Evolutionary conservation across 2,329 filamentous ascomycete genomes (phyloP), one percentile per base, ranked within the genome.

Genomic region (Basipetospora chlamydospora): DNA sequence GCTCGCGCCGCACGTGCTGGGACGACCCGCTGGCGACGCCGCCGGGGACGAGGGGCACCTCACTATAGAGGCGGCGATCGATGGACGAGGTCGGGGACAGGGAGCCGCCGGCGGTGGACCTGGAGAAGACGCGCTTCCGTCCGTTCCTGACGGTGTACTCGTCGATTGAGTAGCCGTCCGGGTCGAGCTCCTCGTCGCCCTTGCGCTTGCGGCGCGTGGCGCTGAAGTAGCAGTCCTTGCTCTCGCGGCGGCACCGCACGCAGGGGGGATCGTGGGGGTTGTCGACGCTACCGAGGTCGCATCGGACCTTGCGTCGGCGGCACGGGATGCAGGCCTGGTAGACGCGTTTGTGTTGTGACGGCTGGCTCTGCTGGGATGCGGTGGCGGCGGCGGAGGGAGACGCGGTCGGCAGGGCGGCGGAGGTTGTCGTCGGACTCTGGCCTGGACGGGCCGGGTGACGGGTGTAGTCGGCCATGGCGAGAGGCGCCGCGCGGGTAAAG

Each of bases 151-250:
- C 53, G 40, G 80, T 73, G 53, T 83, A 83, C 44, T 84, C 78
- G 46, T 75, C 71, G 39, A 63, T 62, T 20, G 57, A 55, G 37
- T 44, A 41, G 31, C 52, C 53, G 39, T 65, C 61, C 39, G 58
- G 58, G 37, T 61, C 66, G 25, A 63, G 48, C 48, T 61, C 72
- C 46, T 81, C 64, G 46, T 67, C 73, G 33, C 70, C 70, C 67
- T 90, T 92, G 53, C 86, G 76, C 74, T 96, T 96, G 52, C 90
- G 77, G 35, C 90, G 73, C 22, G 87, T 96, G 15, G 86, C 84
- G 43, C 86, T 93, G 65, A 98, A 98, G 68, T 80, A 93, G 64
- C 90, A 98, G 50, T 94, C 80, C 57, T 96, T 96, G 62, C 80
- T 85, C 64, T 98, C 90, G 46, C 90, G 78, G 37, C 86, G 80